Base-by-base conservation (phyloP, 371 early-diverging fungal species). In the Mortierella sp. region DNA sequence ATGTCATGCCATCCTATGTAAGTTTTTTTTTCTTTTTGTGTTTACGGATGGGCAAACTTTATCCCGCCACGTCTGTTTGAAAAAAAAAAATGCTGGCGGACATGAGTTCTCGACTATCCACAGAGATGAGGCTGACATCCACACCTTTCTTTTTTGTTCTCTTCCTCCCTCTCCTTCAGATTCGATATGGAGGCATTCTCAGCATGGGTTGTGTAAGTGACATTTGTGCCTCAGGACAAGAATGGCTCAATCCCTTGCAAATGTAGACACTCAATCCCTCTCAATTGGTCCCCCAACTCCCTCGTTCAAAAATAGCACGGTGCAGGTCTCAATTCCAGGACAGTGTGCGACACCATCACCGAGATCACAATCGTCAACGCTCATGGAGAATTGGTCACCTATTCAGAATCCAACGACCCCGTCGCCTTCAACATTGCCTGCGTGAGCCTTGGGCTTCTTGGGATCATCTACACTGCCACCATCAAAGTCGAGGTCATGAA, bases 151-250 rank as follows among this genome's bases (percentile, higher is more conserved):
- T n/a, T n/a, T n/a, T n/a, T n/a, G n/a, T 48, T 48, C 1, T 48
- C 14, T n/a, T 0, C n/a, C n/a, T 7, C 48, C 48, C 48, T 22
- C 48, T 48, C n/a, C n/a, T 10, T 37, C 43, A 75, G 76, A 61
- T 76, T 50, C 76, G 80, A 7, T 75, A 75, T 22, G 80, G 80
- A 41, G 80, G 80, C 41, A 19, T 72, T 45, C 75, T 76, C 26
- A 69, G 63, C 47, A 68, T 75, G 72, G 80, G 80, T 19, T 72
- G 72, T 43, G 79, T 74, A 71, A 71, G 73, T 73, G 4, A 26
- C 31, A 26, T 50, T 26, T n/a, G n/a, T n/a, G n/a, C n/a, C n/a
- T n/a, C n/a, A n/a, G n/a, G n/a, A n/a, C n/a, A n/a, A n/a, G n/a
- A n/a, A n/a, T n/a, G n/a, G n/a, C n/a, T n/a, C n/a, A n/a, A n/a